Evolutionary conservation across 768 basidiomycete genomes (phyloP).

Genomic region (Suillus luteus): DNA sequence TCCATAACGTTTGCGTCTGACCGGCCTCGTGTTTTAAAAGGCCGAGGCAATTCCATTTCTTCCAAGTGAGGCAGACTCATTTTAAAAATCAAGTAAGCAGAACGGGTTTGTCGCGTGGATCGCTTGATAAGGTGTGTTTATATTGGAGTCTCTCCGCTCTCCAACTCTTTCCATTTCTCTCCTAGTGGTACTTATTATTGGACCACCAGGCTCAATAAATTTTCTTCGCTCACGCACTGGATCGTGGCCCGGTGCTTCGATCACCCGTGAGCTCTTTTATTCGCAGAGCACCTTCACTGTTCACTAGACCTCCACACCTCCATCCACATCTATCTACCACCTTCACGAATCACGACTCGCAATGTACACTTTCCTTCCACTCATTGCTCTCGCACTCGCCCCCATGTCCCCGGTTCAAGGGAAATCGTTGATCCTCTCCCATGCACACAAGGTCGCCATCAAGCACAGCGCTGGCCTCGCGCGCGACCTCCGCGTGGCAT

Average conservation of each 20-base stretch:
- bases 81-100: conserved; percentile 3
- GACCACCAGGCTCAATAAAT: not conserved
- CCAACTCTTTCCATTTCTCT: conserved; percentile 8
- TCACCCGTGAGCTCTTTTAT: conserved; percentile 21
- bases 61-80: conserved; percentile 3
- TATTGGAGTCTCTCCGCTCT: conserved; percentile 4
- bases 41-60: conserved; percentile 2
- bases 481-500: conserved; percentile 67
- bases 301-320: not conserved
- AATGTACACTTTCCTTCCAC: conserved; percentile 30
- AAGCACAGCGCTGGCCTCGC: conserved; percentile 64
- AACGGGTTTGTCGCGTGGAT: conserved; percentile 7
- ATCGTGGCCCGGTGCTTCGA: conserved; percentile 12
- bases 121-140: conserved; percentile 14
- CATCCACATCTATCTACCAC: conserved; percentile 11
- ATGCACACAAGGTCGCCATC: conserved; percentile 55
- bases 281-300: conserved; percentile 14
- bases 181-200: conserved; percentile 5
- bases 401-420: conserved; percentile 26
- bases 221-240: conserved; percentile 2
- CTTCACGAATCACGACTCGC: conserved; percentile 8
- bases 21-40: conserved; percentile 15
- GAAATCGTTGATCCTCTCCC: conserved; percentile 38
- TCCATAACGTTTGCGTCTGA: not conserved
- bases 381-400: conserved; percentile 36